Conservation (phyloP, 768 basidiomycete species). For the Suillus bovinus region DNA sequence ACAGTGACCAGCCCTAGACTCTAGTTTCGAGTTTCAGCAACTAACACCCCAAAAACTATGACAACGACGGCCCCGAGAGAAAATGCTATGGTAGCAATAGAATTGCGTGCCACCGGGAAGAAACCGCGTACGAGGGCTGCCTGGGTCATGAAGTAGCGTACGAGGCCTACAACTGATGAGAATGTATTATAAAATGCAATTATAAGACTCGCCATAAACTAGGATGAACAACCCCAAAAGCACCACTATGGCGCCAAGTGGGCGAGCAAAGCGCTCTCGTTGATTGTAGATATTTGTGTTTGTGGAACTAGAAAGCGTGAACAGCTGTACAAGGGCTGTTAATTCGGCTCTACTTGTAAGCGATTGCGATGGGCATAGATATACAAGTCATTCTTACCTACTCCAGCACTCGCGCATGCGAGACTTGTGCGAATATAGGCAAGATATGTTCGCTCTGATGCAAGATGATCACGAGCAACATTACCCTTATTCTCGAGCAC, state of each 20-base stretch:
- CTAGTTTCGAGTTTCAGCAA: conserved; percentile 28
- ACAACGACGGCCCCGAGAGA: conserved; percentile 41
- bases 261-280: conserved; percentile 40
- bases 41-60: conserved; percentile 44
- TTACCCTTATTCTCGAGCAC: conserved; percentile 59
- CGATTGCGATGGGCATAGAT: not conserved
- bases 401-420: conserved; percentile 56
- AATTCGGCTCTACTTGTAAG: not conserved
- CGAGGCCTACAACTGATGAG: conserved; percentile 36
- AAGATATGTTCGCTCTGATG: conserved; percentile 62
- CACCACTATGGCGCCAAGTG: conserved; percentile 53
- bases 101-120: conserved; percentile 55
- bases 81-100: conserved; percentile 42
- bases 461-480: conserved; percentile 65
- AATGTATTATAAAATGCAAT: not conserved
- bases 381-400: conserved; percentile 41
- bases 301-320: conserved; percentile 37
- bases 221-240: conserved; percentile 49
- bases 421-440: conserved; percentile 68
- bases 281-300: conserved; percentile 7
- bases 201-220: conserved; percentile 42
- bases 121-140: conserved; percentile 46
- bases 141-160: conserved; percentile 57
- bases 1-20: no score
- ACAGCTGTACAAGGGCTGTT: conserved; percentile 57